Percentiles rank a stretch among this genome's conserved stretches.
Evolutionary conservation across 192 early-diverging fungal genomes (phyloP).

Genomic region (Rhizophlyctis rosea): DNA sequence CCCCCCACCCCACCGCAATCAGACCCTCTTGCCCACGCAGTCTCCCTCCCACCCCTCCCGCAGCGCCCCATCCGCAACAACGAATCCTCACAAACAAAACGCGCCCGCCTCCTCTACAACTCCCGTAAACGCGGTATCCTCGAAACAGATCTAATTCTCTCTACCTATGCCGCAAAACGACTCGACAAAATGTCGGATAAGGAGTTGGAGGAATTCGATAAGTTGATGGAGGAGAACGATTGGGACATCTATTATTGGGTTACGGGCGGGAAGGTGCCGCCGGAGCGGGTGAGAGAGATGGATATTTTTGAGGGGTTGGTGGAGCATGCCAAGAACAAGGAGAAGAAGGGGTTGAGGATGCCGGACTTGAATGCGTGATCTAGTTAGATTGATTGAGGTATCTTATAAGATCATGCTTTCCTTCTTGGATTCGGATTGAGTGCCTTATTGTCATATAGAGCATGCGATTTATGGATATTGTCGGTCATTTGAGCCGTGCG

Average conservation of each 20-base stretch:
- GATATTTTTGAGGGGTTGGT: constrained; percentile 45
- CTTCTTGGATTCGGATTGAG: too few species aligned
- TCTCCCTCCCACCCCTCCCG: constrained; percentile 25
- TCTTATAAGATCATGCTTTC: too few species aligned
- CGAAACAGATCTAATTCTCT: constrained; percentile 86
- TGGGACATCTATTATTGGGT: constrained; percentile 98
- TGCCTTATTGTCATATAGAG: too few species aligned
- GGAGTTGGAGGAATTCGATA: constrained; percentile 75
- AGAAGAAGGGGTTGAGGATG: constrained; percentile 75
- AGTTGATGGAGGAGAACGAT: constrained; percentile 80
- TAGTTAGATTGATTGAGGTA: too few species aligned
- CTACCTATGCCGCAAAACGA: constrained; percentile 77
- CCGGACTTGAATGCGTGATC: too few species aligned
- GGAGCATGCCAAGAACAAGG: constrained; percentile 76
- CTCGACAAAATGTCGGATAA: constrained; percentile 47
- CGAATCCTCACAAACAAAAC: constrained; percentile 70
- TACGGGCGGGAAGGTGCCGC: constrained; percentile 41
- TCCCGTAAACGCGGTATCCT: constrained; percentile 93
- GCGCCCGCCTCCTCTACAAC: constrained; percentile 78
- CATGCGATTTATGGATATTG: too few species aligned
- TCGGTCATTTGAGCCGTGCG: too few species aligned
- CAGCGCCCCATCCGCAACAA: constrained; percentile 51
- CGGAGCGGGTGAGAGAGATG: constrained; percentile 34
- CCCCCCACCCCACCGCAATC: constrained; percentile 25
- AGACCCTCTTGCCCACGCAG: constrained; percentile 12